A percentile compares a stretch with the other conserved stretches of the same genome.
Conservation (phyloP, 352 stramenopile species). For the Aphanomyces cochlioides region DNA sequence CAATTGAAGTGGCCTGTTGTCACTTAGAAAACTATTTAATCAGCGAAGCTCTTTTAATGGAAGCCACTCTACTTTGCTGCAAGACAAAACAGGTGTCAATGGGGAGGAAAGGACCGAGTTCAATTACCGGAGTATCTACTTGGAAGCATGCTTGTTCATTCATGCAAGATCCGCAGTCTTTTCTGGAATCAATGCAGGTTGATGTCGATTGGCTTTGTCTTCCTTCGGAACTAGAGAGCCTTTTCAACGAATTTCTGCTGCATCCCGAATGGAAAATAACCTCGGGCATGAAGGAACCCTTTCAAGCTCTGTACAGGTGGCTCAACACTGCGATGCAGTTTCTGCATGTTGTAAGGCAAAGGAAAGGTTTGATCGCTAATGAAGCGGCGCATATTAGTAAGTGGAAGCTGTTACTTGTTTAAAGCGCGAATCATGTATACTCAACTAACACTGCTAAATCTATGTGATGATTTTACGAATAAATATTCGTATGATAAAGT, state of each 20-base stretch:
- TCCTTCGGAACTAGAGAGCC: neutral
- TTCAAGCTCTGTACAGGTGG: neutral
- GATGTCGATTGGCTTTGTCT: neutral
- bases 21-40: conserved; percentile 8
- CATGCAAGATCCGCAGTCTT: neutral
- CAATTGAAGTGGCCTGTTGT: neutral
- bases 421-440: no score
- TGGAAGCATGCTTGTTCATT: neutral
- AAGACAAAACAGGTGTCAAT: neutral
- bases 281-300: neutral
- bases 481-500: no score
- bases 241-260: neutral
- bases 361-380: neutral
- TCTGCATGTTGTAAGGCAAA: neutral
- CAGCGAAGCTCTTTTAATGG: neutral
- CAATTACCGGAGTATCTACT: neutral
- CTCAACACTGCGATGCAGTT: neutral
- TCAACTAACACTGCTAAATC: no score
- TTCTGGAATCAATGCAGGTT: neutral
- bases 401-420: no score
- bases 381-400: no score
- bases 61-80: neutral
- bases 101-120: neutral
- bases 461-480: no score
- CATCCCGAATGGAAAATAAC: conserved; percentile 6